Conservation (phyloP, 225 moss, liverwort and hornwort species). For the Rhytidiadelphus loreus region DNA sequence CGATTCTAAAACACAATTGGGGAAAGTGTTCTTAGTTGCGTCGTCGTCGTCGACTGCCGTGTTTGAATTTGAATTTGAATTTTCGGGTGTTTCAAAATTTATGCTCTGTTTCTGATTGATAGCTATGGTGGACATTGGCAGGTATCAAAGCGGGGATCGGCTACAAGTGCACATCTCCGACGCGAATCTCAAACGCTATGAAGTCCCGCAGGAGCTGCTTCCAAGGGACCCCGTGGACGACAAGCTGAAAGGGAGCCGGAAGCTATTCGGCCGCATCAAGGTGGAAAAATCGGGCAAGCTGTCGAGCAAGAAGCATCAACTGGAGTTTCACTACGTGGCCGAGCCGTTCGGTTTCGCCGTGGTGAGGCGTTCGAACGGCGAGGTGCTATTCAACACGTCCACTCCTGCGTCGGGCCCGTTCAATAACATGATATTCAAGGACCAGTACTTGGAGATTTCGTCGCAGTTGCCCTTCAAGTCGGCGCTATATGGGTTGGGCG, state of each 20-base stretch:
- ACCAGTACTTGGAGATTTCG: constrained; percentile 81
- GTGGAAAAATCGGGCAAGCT: background rate
- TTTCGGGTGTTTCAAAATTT: background rate
- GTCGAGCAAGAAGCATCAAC: background rate
- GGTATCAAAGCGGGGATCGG: constrained; percentile 22
- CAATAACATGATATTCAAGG: constrained; percentile 68
- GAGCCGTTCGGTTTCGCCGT: constrained; percentile 56
- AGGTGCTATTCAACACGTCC: constrained; percentile 70
- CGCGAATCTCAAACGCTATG: constrained; percentile 9
- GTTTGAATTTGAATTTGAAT: background rate
- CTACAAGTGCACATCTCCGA: constrained; percentile 32
- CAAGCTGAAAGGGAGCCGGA: background rate
- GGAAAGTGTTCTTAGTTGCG: too few relatives aligned
- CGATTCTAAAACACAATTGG: background rate
- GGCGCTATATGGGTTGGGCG: constrained; percentile 67
- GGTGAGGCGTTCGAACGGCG: constrained; percentile 40
- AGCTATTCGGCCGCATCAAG: background rate
- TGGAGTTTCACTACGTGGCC: constrained; percentile 51
- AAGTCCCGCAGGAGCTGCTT: constrained; percentile 22
- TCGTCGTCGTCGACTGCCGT: background rate
- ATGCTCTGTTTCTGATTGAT: background rate
- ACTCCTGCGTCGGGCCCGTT: constrained; percentile 1
- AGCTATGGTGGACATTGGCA: background rate
- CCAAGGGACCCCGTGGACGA: constrained; percentile 13
- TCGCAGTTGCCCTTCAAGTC: constrained; percentile 52